Percentiles rank a stretch among this genome's conserved stretches.
phyloP scores from a whole-genome alignment of 257 asterid genomes.

The Verbascum thapsus region DNA sequence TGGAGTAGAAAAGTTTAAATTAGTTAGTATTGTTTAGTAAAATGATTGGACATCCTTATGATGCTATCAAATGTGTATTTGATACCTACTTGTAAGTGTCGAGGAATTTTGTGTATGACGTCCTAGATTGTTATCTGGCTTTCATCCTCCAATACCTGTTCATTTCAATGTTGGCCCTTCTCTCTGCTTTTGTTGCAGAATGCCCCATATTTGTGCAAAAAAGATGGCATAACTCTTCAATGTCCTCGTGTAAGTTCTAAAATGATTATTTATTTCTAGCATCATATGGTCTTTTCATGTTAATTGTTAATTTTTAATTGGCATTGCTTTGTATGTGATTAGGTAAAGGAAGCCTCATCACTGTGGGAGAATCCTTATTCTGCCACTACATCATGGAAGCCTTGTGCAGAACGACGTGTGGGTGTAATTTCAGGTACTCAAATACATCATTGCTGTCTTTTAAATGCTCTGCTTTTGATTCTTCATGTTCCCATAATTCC shows the following conservation, averaged over 20 bases:
- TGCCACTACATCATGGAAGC: conserved; percentile 96
- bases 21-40: conserved; percentile 11
- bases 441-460: conserved; percentile 1
- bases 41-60: neutral
- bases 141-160: conserved; percentile 12
- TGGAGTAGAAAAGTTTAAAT: neutral
- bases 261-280: conserved; percentile 8
- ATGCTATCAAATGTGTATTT: neutral
- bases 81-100: neutral
- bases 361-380: conserved; percentile 98
- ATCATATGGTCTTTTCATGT: conserved; percentile 14
- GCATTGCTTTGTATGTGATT: conserved; percentile 25
- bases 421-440: conserved; percentile 68
- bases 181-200: conserved; percentile 55
- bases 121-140: neutral
- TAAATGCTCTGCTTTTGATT: neutral
- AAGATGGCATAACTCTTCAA: conserved; percentile 88
- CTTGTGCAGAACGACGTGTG: conserved; percentile 84
- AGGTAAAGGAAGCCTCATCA: conserved; percentile 91
- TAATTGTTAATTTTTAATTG: conserved; percentile 13
- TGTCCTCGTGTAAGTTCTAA: conserved; percentile 78
- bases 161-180: conserved; percentile 21
- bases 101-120: neutral
- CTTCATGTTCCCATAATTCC: conserved; percentile 3
- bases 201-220: conserved; percentile 87